Evolutionary conservation across 2,329 filamentous ascomycete species (phyloP).

Genomic region (Pseudonectria buxi): DNA sequence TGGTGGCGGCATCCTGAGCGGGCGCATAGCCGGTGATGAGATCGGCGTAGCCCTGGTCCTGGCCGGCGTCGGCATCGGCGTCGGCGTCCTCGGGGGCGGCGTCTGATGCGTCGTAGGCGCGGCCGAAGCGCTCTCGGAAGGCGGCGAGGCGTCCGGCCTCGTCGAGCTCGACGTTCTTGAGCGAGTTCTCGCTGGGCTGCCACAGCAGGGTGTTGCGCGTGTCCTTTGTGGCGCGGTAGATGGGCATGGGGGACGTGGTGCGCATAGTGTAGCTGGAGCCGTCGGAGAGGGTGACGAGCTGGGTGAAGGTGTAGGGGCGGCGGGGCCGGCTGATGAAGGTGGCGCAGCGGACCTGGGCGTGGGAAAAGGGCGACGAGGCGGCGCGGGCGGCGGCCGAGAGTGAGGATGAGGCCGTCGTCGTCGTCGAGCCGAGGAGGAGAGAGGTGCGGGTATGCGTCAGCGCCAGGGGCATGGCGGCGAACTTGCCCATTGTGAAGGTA

Average conservation of each 20-base stretch:
- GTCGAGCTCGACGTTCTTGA: slow-evolving; percentile 87
- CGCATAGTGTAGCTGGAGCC: slow-evolving; percentile 76
- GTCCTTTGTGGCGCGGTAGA: slow-evolving; percentile 65
- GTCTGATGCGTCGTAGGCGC: slow-evolving; percentile 65
- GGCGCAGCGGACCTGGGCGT: slow-evolving; percentile 66
- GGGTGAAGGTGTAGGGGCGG: slow-evolving; percentile 94
- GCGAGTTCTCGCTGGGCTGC: slow-evolving; percentile 76
- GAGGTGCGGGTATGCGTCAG: slow-evolving; percentile 24
- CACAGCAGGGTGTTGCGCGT: slow-evolving; percentile 83
- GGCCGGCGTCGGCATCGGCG: slow-evolving; percentile 17
- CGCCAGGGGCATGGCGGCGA: slow-evolving; percentile 20
- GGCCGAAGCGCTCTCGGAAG: slow-evolving; percentile 79
- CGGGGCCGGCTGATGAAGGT: slow-evolving; percentile 83
- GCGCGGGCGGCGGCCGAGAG: background rate
- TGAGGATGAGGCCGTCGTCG: slow-evolving; percentile 18
- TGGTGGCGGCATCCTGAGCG: slow-evolving; percentile 26
- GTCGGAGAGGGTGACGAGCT: slow-evolving; percentile 87
- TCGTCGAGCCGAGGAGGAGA: slow-evolving; percentile 20
- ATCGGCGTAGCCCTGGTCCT: slow-evolving; percentile 28
- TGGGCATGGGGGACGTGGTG: slow-evolving; percentile 62
- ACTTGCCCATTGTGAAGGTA: slow-evolving; percentile 21
- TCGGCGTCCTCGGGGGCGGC: slow-evolving; percentile 22
- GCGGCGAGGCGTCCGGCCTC: slow-evolving; percentile 84
- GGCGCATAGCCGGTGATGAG: slow-evolving; percentile 45
- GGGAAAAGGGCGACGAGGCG: slow-evolving; percentile 14